Base-by-base conservation (phyloP, 208 protist genomes). In the Spongospora subterranea region DNA sequence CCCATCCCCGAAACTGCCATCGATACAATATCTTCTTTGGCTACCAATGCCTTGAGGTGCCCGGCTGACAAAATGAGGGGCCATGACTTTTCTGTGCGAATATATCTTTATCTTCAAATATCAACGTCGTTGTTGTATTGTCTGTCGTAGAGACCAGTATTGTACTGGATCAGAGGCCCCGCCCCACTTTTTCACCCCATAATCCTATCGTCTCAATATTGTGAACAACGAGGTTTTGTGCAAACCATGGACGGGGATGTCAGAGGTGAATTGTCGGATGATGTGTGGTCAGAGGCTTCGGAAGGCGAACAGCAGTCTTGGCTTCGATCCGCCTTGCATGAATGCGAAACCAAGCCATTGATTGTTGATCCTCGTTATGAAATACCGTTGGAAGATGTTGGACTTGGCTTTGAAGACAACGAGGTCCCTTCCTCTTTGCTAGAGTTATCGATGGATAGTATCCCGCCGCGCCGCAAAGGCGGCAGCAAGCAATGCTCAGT, bases 241-340 rank as follows among this genome's bases (percentile, higher is more conserved):
- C n/a, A n/a, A 60, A 24, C 50, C 50, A 60, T 60, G 50, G 24
- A 24, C 24, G 13, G 13, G 6, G 50, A 24, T 24, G 50, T 24
- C 50, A 6, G 35, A 35, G 71, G n/a, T n/a, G 40, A 82, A 6
- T 6, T 45, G 6, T 6, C 71, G 6, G 71, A 82, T n/a, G 71
- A 82, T 43, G 6, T n/a, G 17, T 82, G 71, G 71, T 82, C 40
- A n/a, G n/a, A 35, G 71, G 71, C 71, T 6, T 82, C 71, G 17
- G 71, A 82, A 82, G 71, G 71, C 71, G 71, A 82, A n/a, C 71
- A 82, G 35, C 35, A 82, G 71, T 6, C 71, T 43, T 82, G 71
- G 71, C 71, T 82, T 6, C 71, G 71, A 20, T 82, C 71, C 71
- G 71, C 71, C 17, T 35, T 82, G 71, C 6, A 39, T 82, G 71